These are phyloP conservation scores for Penicillium steckii DNA, from an alignment of 495 filamentous ascomycete genomes.

Conservation along the genomic window DNA sequence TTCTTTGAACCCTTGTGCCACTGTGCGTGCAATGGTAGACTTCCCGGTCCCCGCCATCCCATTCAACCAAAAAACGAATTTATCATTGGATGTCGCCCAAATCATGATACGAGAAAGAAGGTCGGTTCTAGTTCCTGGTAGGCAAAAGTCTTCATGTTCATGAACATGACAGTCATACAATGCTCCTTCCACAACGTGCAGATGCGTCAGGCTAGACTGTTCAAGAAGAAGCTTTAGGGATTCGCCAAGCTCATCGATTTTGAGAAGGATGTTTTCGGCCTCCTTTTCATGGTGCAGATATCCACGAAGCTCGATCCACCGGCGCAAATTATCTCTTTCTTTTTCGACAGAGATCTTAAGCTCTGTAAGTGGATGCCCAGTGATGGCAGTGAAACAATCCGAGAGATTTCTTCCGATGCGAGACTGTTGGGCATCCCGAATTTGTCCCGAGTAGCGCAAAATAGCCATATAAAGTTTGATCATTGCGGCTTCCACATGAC, in stretches of 20 bases:
- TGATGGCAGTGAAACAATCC: slow-evolving; percentile 2
- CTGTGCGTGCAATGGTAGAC: slow-evolving; percentile 26
- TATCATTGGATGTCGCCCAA: slow-evolving; percentile 24
- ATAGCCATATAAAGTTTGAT: neutral
- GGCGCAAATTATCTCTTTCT: neutral
- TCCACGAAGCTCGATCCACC: slow-evolving; percentile 4
- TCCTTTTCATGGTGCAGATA: neutral
- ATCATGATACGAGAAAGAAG: slow-evolving; percentile 21
- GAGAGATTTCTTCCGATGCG: neutral
- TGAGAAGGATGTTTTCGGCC: slow-evolving; percentile 2
- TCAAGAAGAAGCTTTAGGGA: neutral
- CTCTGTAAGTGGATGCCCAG: neutral
- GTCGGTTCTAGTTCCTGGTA: slow-evolving; percentile 28
- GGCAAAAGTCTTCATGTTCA: slow-evolving; percentile 23
- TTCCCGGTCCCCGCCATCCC: slow-evolving; percentile 2
- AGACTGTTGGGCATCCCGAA: neutral
- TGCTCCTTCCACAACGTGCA: slow-evolving; percentile 14
- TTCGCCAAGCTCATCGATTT: slow-evolving; percentile 1
- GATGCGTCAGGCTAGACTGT: neutral
- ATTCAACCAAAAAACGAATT: slow-evolving; percentile 38
- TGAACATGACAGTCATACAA: slow-evolving; percentile 18
- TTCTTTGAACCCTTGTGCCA: slow-evolving; percentile 13
- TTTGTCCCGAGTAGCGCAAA: neutral
- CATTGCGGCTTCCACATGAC: neutral
- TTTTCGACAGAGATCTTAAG: slow-evolving; percentile 3